Conservation (phyloP, 345 rosid species). For the Xanthoceras sorbifolium region DNA sequence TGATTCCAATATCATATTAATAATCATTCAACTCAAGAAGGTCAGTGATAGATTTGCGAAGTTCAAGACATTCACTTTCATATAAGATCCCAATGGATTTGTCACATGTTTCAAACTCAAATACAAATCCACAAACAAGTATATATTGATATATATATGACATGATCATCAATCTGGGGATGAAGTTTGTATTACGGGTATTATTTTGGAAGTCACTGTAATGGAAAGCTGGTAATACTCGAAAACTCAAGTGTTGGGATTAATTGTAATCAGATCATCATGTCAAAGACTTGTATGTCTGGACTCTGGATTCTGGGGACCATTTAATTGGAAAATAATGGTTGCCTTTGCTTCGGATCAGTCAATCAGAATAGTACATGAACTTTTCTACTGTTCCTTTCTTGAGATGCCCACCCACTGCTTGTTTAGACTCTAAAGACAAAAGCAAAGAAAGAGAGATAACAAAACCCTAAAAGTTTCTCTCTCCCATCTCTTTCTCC, state of each 20-base stretch:
- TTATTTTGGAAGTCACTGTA: too few relatives aligned
- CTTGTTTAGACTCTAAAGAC: constrained; percentile 2
- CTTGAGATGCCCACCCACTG: constrained; percentile 36
- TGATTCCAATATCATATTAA: too few relatives aligned
- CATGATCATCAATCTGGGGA: too few relatives aligned
- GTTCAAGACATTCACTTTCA: too few relatives aligned
- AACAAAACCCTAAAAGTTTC: constrained; percentile 33
- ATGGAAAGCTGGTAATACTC: background rate
- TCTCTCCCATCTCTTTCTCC: constrained; percentile 38
- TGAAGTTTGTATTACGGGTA: too few relatives aligned
- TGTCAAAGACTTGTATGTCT: constrained; percentile 9
- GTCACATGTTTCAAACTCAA: too few relatives aligned
- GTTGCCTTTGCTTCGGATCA: constrained; percentile 20
- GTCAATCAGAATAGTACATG: constrained; percentile 21
- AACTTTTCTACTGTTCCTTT: constrained; percentile 26
- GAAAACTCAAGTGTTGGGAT: background rate
- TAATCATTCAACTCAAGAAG: too few relatives aligned
- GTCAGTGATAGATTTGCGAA: too few relatives aligned
- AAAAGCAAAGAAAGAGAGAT: background rate
- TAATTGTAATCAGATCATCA: background rate
- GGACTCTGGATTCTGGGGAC: constrained; percentile 29
- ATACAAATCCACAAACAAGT: too few relatives aligned
- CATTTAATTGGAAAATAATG: constrained; percentile 28
- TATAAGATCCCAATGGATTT: too few relatives aligned
- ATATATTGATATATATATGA: too few relatives aligned